phyloP scores from a whole-genome alignment of 805 yeast genomes.

The Lipomyces kockii region DNA sequence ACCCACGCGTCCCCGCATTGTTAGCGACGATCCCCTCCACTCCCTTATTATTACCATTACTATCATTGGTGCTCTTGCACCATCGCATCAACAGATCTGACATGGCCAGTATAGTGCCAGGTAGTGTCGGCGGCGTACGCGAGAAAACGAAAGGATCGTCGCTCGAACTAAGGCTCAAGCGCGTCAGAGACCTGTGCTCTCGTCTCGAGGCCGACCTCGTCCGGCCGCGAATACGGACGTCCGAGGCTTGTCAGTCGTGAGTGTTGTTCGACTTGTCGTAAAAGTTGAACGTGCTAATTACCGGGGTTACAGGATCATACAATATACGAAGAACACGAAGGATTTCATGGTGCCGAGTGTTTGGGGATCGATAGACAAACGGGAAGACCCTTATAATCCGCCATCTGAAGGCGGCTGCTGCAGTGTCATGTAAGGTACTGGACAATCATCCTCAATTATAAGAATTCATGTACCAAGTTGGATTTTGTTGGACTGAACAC shows the following conservation, averaged over 20 bases:
- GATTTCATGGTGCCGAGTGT: slow-evolving; percentile 36
- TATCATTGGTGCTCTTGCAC: background rate
- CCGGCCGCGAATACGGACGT: slow-evolving; percentile 23
- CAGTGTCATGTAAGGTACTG: slow-evolving; percentile 14
- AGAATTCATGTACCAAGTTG: background rate
- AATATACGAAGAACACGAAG: slow-evolving; percentile 33
- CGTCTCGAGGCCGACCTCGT: slow-evolving; percentile 17
- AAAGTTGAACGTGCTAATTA: background rate
- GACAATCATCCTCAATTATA: background rate
- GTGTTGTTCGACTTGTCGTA: background rate
- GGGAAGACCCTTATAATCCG: slow-evolving; percentile 36
- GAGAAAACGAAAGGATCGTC: slow-evolving; percentile 15
- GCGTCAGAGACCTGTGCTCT: slow-evolving; percentile 17
- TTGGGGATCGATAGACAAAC: slow-evolving; percentile 35
- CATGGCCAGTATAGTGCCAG: background rate
- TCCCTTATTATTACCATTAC: background rate
- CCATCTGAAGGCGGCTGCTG: slow-evolving; percentile 27
- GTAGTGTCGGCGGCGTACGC: slow-evolving; percentile 18
- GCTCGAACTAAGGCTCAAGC: slow-evolving; percentile 26
- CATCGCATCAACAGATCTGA: background rate
- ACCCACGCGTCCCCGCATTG: background rate
- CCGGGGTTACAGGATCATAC: slow-evolving; percentile 21
- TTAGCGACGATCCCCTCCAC: background rate
- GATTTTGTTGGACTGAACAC: background rate
- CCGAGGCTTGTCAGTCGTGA: slow-evolving; percentile 29